Evolutionary conservation across 352 stramenopile genomes (phyloP).

Genomic region (Phytopythium vexans): DNA sequence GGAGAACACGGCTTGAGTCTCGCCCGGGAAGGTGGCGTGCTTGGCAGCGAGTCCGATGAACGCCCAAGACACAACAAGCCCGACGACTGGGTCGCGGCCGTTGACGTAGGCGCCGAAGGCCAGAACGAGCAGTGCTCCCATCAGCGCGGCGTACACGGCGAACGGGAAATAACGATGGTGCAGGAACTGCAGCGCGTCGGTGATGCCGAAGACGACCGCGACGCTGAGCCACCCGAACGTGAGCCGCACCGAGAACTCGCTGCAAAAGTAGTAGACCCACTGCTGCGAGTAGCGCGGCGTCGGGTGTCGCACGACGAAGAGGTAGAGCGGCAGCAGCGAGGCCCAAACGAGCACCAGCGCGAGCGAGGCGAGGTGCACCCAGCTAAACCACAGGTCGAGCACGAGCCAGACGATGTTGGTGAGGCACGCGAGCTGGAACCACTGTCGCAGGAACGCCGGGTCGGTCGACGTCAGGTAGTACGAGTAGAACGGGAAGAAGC

Average conservation of each 20-base stretch:
- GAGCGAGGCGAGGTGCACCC: slow-evolving; percentile 50
- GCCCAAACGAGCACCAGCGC: slow-evolving; percentile 61
- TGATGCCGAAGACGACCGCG: slow-evolving; percentile 34
- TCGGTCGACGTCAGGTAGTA: slow-evolving; percentile 51
- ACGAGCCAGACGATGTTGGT: slow-evolving; percentile 45
- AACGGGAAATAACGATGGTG: slow-evolving; percentile 43
- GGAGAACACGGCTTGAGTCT: slow-evolving; percentile 38
- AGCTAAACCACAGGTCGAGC: slow-evolving; percentile 50
- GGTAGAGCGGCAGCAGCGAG: slow-evolving; percentile 46
- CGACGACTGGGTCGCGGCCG: slow-evolving; percentile 43
- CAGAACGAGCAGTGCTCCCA: slow-evolving; percentile 38
- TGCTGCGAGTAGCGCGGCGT: slow-evolving; percentile 32
- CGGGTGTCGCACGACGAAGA: slow-evolving; percentile 49
- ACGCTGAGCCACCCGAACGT: slow-evolving; percentile 61
- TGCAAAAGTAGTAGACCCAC: slow-evolving; percentile 56
- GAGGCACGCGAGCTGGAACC: slow-evolving; percentile 51
- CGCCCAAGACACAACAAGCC: slow-evolving; percentile 42
- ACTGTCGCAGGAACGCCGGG: slow-evolving; percentile 44
- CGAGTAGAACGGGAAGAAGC: slow-evolving; percentile 51
- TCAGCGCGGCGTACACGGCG: slow-evolving; percentile 35
- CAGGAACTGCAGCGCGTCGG: slow-evolving; percentile 47
- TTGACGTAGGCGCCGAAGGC: slow-evolving; percentile 48
- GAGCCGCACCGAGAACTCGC: slow-evolving; percentile 50
- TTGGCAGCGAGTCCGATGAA: slow-evolving; percentile 39
- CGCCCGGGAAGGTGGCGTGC: slow-evolving; percentile 29